Percentiles rank a stretch among this genome's conserved stretches.
Conservation (phyloP, 2,329 filamentous ascomycete species). For the Penicillium janthinellum region DNA sequence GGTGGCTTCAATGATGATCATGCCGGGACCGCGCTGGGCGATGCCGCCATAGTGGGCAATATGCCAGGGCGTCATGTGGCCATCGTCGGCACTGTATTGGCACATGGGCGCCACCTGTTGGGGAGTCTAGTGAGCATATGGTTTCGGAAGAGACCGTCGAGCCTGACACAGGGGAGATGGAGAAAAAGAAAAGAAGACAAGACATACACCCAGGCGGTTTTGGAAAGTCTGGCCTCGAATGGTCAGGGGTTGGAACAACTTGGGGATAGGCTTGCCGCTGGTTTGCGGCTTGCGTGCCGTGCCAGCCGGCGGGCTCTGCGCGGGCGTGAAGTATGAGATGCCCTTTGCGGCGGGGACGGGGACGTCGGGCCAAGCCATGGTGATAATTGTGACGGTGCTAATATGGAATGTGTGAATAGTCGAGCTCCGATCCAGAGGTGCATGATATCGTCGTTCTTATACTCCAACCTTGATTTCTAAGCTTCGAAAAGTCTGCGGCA, state of each 20-base stretch:
- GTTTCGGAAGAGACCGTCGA: conserved; percentile 3
- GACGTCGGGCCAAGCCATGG: conserved; percentile 37
- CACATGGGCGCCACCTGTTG: conserved; percentile 55
- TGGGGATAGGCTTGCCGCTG: conserved; percentile 49
- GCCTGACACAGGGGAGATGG: not conserved
- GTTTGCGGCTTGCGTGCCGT: conserved; percentile 46
- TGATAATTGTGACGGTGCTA: not conserved
- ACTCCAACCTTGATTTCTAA: conserved; percentile 16
- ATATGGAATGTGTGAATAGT: not conserved
- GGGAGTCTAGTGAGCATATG: conserved; percentile 8
- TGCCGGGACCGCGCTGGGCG: conserved; percentile 72
- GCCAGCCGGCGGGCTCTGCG: conserved; percentile 41
- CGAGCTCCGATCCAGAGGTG: too few relatives aligned
- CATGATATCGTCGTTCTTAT: not conserved
- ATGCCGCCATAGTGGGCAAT: conserved; percentile 81
- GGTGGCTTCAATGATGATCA: conserved; percentile 79
- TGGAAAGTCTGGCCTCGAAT: conserved; percentile 62
- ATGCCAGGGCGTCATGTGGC: conserved; percentile 79
- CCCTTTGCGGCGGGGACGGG: conserved; percentile 39
- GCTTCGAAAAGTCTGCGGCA: conserved; percentile 2
- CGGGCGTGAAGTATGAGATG: conserved; percentile 47
- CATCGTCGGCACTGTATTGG: conserved; percentile 67
- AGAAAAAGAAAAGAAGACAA: not conserved
- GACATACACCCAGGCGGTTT: conserved; percentile 62
- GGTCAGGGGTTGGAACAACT: conserved; percentile 61